A percentile compares a stretch with the other conserved stretches of the same genome.
phyloP scores from a whole-genome alignment of 2,329 filamentous ascomycete species.

The Aspergillus carbonarius region DNA sequence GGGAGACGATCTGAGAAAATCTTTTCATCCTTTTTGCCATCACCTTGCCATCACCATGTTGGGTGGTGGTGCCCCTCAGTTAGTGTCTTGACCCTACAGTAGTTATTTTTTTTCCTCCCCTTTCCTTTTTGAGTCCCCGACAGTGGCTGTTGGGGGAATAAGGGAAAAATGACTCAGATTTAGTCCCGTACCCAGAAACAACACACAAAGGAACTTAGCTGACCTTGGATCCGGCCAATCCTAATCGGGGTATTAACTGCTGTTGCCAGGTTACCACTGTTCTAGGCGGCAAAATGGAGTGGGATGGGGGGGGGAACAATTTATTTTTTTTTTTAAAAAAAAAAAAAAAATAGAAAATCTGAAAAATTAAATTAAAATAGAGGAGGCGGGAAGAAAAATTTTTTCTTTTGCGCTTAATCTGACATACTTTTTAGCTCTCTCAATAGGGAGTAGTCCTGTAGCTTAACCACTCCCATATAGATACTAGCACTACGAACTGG shows the following conservation, averaged over 20 bases:
- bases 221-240: conserved; percentile 17
- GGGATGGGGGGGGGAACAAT: no score
- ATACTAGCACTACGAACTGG: neutral
- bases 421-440: conserved; percentile 7
- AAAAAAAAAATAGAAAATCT: conserved; percentile 4
- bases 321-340: no score
- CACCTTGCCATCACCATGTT: conserved; percentile 7
- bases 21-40: conserved; percentile 6
- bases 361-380: neutral
- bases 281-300: neutral
- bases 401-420: conserved; percentile 11
- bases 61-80: conserved; percentile 13
- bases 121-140: conserved; percentile 4
- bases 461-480: neutral
- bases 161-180: conserved; percentile 2
- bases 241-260: conserved; percentile 14
- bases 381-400: conserved; percentile 5
- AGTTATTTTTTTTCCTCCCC: conserved; percentile 1
- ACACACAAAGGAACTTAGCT: conserved; percentile 8
- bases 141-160: neutral
- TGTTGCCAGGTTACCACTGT: conserved; percentile 7
- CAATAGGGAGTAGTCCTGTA: neutral
- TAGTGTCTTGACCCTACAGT: neutral
- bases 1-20: neutral
- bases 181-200: conserved; percentile 2